Evolutionary conservation across 768 basidiomycete species (phyloP), one percentile per base, ranked within the genome.

Genomic region (Tulasnella sp.): DNA sequence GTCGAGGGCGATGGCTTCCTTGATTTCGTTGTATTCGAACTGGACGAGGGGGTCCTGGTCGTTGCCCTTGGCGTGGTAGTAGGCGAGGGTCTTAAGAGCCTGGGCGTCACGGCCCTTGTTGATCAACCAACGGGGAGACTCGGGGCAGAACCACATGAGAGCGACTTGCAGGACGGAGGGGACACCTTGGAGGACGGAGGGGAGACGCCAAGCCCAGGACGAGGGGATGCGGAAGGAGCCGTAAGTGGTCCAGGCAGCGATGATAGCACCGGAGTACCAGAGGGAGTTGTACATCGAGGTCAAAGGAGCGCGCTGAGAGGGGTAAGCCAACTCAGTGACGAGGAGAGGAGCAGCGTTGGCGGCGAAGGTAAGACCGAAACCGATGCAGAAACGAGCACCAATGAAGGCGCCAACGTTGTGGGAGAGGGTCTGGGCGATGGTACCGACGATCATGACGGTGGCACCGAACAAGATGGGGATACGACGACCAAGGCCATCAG

Each of bases 271-370:
- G 16, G 89, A 88, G 78, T 91, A 92, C 91, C 92, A 94, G 73
- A 92, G 87, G 36, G 90, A 89, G 83, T 92, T 91, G 83, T 90
- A 92, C 66, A 87, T 80, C 1, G 90, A 88, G 17, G 90, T 94
- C 72, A 95, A 80, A 39, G 88, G 87, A 17, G 88, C 89, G 75
- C 93, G 91, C 79, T 95, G 89, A 11, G 85, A 82, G 17, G 92
- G 93, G 79, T 94, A 94, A 0, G 92, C 84, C n/a, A 94, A 80
- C 80, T 95, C 93, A 63, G 91, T 89, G 70, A 94, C 87, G 81
- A 94, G 81, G 83, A 94, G 85, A 12, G 93, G 92, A 14, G 92
- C 91, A 67, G 91, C 87, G 76, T 87, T 88, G 32, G 86, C 86
- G 84, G 77, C 70, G 52, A 89, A 86, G 0, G 85, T 83, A 35